Base-by-base conservation (phyloP, 2,329 filamentous ascomycete species). In the Xylariaceae sp. region DNA sequence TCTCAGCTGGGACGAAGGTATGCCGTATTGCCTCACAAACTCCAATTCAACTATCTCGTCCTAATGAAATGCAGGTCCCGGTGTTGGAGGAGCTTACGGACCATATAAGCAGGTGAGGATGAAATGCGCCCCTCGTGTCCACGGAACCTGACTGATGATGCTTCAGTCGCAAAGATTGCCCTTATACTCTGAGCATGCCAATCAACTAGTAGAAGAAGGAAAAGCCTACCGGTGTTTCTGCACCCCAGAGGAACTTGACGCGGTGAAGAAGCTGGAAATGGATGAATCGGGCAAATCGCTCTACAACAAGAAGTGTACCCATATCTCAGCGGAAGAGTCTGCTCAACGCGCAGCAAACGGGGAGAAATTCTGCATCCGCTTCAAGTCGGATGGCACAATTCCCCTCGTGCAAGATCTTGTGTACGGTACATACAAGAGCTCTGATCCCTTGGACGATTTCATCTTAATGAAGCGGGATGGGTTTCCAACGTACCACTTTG, bases 161-260 rank as follows among this genome's bases (percentile, higher is more conserved):
- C 60, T 30, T 39, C 34, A 95, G 84, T 97, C 94, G 1, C 85
- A 97, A 72, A 82, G 94, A 58, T 85, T 90, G 1, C 73, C 77
- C 1, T 77, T 90, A 13, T 97, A 99, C 72, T 79, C 81, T 63
- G 73, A 85, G 58, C 85, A 96, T 70, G 87, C 88, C 5, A 73
- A 88, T 48, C 75, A 82, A 10, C 79, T 99, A 10, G 73, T 99
- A 2, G 74, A 85, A 3, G 79, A 81, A 6, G 89, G 87, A 8
- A 82, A 88, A 61, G 94, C 92, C 5, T 99, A 97, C 73, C 86
- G 93, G 63, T 99, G 94, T 74, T 99, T 99, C 78, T 99, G 94
- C 75, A 85, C 85, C 0, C 74, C 87, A 0, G 83, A 90, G 59
- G 84, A 88, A 35, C 80, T 96, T 2, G 82, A 89, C 60, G 75